Base-by-base conservation (phyloP, 2,329 filamentous ascomycete species). In the Sporothrix variecibatus region DNA sequence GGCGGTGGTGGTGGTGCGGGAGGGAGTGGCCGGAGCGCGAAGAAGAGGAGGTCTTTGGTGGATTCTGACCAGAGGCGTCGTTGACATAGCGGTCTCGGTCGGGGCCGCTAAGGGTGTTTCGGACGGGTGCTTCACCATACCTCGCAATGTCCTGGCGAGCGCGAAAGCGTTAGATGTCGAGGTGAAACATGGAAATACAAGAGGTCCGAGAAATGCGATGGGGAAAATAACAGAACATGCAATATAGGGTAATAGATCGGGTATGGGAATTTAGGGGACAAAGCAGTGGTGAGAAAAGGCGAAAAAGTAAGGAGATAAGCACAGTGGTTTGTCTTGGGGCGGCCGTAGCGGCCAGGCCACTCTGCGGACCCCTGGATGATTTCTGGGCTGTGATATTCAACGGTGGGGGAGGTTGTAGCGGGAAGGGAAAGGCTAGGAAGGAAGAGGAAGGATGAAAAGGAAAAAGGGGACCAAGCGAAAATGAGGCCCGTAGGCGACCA, bases 81-180 rank as follows among this genome's bases (percentile, higher is more conserved):
- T 84, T 84, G 73, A 85, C 85, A 80, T 90, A 92, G 77, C 92
- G 90, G 75, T 93, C 89, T 80, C 88, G 89, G 82, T 94, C 92
- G 62, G 90, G 88, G 12, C 91, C 91, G 56, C 88, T 89, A 76
- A 93, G 88, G 75, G 89, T 90, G 78, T 91, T 87, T 80, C 92
- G 89, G 72, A 95, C 90, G 40, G 93, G 93, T 62, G 93, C 92
- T 82, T 94, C 92, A 75, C 93, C 93, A 83, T 91, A 93, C 77
- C 90, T 89, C 64, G 89, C 89, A 79, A 94, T 93, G 80, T 95
- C 93, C 90, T 92, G 26, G 46, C n/a, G 5, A 20, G 40, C 6
- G 58, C 31, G 67, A 64, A 26, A 49, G 12, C 15, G 23, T 67
- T 67, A 67, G 38, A 64, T 9, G 43, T 34, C 15, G 40, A 26